phyloP scores from a whole-genome alignment of 169 alveolate genomes.

The Cystoisospora suis region DNA sequence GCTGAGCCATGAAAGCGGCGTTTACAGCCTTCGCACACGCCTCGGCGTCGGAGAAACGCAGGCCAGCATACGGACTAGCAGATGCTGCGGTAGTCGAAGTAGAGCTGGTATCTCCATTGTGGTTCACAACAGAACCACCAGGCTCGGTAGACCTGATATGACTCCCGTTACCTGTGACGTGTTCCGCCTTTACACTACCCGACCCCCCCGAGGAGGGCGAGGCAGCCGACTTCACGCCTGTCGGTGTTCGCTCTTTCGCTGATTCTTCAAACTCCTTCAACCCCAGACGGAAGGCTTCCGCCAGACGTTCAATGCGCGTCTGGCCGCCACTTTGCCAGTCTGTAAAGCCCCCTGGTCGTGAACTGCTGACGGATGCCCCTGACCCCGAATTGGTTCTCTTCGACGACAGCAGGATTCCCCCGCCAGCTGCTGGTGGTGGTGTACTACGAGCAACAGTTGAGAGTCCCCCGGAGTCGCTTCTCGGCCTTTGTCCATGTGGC shows the following conservation, averaged over 20 bases:
- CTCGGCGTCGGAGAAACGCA: constrained; percentile 24
- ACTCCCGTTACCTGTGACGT: neutral
- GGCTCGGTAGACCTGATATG: neutral
- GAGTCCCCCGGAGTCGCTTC: too few species aligned
- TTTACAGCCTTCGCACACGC: constrained; percentile 50
- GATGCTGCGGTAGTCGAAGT: neutral
- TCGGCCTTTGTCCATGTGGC: too few species aligned
- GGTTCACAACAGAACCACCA: neutral
- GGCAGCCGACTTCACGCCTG: constrained; percentile 19
- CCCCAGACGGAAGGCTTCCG: constrained; percentile 40
- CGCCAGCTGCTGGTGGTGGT: too few species aligned
- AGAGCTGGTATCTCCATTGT: neutral
- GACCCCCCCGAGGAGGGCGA: neutral
- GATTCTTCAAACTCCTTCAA: neutral
- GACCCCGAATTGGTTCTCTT: too few species aligned
- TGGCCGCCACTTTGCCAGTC: constrained; percentile 50
- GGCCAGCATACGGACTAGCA: neutral
- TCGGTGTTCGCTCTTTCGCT: constrained; percentile 24
- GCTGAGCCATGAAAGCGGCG: constrained; percentile 9
- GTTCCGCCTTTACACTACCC: neutral
- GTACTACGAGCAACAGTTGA: too few species aligned
- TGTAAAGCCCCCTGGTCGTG: neutral
- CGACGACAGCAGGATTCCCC: too few species aligned
- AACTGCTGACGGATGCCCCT: too few species aligned
- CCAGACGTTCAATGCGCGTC: constrained; percentile 23